Percentiles rank a stretch among this genome's conserved stretches.
Conservation (phyloP, 2,329 filamentous ascomycete species). For the Arthrobotrys sinensis region DNA sequence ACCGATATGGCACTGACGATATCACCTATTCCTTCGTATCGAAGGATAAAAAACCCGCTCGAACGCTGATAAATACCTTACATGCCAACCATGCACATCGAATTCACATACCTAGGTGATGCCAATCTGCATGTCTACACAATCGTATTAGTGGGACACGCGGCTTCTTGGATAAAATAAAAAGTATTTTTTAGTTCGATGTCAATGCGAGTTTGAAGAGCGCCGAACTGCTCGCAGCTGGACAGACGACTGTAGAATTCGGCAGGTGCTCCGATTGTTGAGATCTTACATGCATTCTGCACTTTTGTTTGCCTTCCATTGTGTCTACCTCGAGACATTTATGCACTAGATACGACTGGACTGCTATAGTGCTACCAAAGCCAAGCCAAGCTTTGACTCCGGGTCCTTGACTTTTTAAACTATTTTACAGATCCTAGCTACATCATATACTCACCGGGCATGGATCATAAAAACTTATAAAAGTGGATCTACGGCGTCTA, state of each 20-base stretch:
- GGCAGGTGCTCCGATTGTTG: conserved; percentile 1
- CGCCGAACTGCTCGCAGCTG: neutral
- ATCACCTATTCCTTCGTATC: conserved; percentile 15
- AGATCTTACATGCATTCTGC: conserved; percentile 21
- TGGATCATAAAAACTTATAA: neutral
- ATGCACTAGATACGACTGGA: neutral
- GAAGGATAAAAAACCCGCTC: conserved; percentile 23
- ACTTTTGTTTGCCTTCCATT: conserved; percentile 29
- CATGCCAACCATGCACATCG: conserved; percentile 15
- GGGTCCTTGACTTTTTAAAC: conserved; percentile 9
- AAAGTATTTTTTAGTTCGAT: neutral
- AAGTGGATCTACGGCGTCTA: conserved; percentile 4
- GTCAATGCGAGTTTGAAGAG: conserved; percentile 22
- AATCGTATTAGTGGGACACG: conserved; percentile 59
- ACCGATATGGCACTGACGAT: neutral
- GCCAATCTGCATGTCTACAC: conserved; percentile 45
- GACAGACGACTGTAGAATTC: conserved; percentile 4
- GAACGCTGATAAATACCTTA: conserved; percentile 12
- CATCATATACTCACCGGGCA: neutral
- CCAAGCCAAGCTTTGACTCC: neutral
- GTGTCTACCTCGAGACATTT: conserved; percentile 27
- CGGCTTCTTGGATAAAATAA: conserved; percentile 40
- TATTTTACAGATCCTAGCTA: neutral
- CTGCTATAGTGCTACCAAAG: neutral
- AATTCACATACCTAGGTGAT: conserved; percentile 32